Evolutionary conservation across 768 basidiomycete genomes (phyloP).

Genomic region (Kwoniella heveanensis): DNA sequence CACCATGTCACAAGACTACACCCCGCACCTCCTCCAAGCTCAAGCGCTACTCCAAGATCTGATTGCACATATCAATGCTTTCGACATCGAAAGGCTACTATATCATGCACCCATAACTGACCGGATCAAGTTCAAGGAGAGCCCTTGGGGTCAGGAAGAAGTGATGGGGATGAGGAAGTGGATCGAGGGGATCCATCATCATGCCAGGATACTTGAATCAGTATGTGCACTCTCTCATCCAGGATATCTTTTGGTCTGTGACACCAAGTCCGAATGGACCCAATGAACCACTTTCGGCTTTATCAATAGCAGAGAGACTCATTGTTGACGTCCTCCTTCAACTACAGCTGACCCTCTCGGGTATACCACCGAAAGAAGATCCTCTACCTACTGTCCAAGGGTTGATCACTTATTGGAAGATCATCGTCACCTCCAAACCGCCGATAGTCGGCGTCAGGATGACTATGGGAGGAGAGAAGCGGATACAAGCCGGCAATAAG

Average conservation of each 20-base stretch:
- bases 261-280: too few species aligned
- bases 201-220: slow-evolving; percentile 12
- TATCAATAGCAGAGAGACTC: not conserved
- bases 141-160: slow-evolving; percentile 25
- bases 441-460: slow-evolving; percentile 25
- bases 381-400: slow-evolving; percentile 25
- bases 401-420: slow-evolving; percentile 28
- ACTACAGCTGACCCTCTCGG: slow-evolving; percentile 21
- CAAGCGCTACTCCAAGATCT: not conserved
- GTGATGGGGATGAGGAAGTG: slow-evolving; percentile 27
- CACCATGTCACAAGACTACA: slow-evolving; percentile 17
- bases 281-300: too few species aligned
- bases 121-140: slow-evolving; percentile 14
- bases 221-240: slow-evolving; percentile 3
- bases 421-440: slow-evolving; percentile 17
- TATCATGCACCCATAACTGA: slow-evolving; percentile 26
- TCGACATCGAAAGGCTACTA: slow-evolving; percentile 10
- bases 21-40: slow-evolving; percentile 3
- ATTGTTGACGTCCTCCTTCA: too few species aligned
- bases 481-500: not conserved
- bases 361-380: slow-evolving; percentile 28
- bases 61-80: slow-evolving; percentile 7
- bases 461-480: slow-evolving; percentile 22
- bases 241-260: too few species aligned
- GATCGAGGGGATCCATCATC: slow-evolving; percentile 20